phyloP scores from a whole-genome alignment of 2,329 filamentous ascomycete species.

The Tolypocladium guangdongense region DNA sequence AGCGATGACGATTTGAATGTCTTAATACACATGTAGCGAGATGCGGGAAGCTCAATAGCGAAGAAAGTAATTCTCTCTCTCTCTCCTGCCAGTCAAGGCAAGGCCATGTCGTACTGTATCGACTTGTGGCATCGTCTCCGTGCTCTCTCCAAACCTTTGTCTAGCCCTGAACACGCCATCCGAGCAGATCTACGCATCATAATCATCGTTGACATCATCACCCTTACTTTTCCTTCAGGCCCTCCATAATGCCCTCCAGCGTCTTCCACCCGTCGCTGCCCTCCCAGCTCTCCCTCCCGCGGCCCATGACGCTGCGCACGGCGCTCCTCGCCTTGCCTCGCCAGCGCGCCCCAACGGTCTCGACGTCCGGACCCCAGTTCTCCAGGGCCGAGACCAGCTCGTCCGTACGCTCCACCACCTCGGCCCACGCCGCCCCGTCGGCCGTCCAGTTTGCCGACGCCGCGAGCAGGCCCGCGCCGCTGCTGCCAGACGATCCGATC shows the following conservation, averaged over 20 bases:
- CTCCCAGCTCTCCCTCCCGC: conserved; percentile 75
- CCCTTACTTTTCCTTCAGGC: conserved; percentile 29
- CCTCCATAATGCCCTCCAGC: conserved; percentile 46
- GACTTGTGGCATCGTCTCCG: not conserved
- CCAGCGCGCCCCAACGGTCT: conserved; percentile 69
- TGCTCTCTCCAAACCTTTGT: not conserved
- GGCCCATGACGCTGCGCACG: conserved; percentile 71
- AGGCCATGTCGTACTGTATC: not conserved
- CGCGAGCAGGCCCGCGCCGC: conserved; percentile 30
- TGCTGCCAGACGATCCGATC: conserved; percentile 36
- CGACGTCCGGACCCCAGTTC: conserved; percentile 57
- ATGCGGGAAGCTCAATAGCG: not conserved
- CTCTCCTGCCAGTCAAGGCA: not conserved
- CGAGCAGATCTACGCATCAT: not conserved
- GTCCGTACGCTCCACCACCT: conserved; percentile 67
- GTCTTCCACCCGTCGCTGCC: conserved; percentile 56
- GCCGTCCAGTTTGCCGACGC: conserved; percentile 29
- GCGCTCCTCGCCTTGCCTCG: conserved; percentile 80
- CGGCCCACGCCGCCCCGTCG: conserved; percentile 54
- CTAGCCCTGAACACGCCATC: not conserved
- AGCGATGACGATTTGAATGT: not conserved
- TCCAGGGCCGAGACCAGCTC: conserved; percentile 76
- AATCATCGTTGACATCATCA: not conserved
- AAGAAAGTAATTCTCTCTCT: not conserved
- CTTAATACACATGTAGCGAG: not conserved